phyloP scores from a whole-genome alignment of 2,329 filamentous ascomycete species.

The Diplodia scrobiculata region DNA sequence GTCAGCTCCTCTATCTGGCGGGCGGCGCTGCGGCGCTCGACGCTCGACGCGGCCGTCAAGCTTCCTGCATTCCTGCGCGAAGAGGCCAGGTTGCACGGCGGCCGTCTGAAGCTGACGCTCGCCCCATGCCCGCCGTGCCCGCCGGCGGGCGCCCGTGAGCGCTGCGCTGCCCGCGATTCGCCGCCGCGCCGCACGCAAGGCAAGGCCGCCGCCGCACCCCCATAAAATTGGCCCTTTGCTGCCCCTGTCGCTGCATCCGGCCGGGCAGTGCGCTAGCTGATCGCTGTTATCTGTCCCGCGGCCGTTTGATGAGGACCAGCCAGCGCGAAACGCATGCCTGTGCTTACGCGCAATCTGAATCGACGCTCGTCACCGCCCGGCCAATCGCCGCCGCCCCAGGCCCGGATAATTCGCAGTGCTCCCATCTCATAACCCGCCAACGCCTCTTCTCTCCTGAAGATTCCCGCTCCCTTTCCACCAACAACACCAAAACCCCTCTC shows the following conservation, averaged over 20 bases:
- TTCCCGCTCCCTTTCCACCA: constrained; percentile 27
- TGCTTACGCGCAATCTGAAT: constrained; percentile 29
- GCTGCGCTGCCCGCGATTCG: constrained; percentile 19
- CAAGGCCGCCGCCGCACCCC: constrained; percentile 27
- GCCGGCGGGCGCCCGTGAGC: constrained; percentile 10
- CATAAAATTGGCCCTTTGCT: constrained; percentile 28
- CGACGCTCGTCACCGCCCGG: constrained; percentile 27
- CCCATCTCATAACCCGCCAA: constrained; percentile 29
- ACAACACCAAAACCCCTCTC: constrained; percentile 33
- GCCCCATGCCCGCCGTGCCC: constrained; percentile 10
- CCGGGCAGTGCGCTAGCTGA: constrained; percentile 26
- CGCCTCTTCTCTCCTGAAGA: constrained; percentile 27
- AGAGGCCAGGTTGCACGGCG: constrained; percentile 25
- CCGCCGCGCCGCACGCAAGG: constrained; percentile 23
- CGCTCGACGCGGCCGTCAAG: neutral
- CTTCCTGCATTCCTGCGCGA: constrained; percentile 22
- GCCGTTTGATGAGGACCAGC: constrained; percentile 28
- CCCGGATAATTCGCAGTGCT: constrained; percentile 28
- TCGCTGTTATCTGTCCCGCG: constrained; percentile 29
- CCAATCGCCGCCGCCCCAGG: constrained; percentile 26
- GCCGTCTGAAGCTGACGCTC: constrained; percentile 12
- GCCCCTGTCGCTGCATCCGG: constrained; percentile 28
- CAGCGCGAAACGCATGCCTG: constrained; percentile 27
- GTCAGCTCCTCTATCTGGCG: neutral
- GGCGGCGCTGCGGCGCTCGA: neutral